These are phyloP conservation scores for Circinella minor DNA, from an alignment of 371 early-diverging fungal genomes.

Conservation along the genomic window DNA sequence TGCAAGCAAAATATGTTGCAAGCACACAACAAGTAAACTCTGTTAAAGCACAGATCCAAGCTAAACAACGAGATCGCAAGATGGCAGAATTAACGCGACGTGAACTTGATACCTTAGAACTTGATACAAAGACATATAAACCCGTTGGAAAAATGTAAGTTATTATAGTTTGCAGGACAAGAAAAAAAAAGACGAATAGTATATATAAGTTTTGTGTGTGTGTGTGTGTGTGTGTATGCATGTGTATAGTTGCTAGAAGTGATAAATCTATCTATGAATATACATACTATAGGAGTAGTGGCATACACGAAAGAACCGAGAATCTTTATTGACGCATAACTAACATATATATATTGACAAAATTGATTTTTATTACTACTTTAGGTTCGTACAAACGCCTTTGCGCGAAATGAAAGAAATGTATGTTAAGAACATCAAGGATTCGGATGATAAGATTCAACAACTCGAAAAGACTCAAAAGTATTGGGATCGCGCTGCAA, in stretches of 20 bases:
- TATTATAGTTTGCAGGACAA: too few relatives aligned
- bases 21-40: conserved; percentile 68
- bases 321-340: too few relatives aligned
- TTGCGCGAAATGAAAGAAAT: conserved; percentile 59
- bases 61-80: conserved; percentile 73
- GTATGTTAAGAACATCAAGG: conserved; percentile 49
- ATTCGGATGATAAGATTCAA: conserved; percentile 57
- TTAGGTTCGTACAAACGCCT: conserved; percentile 70
- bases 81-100: conserved; percentile 74
- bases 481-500: conserved; percentile 70
- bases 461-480: conserved; percentile 78
- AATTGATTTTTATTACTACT: neutral
- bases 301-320: too few relatives aligned
- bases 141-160: conserved; percentile 80
- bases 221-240: too few relatives aligned
- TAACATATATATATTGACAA: too few relatives aligned
- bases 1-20: conserved; percentile 65
- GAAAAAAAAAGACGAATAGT: too few relatives aligned
- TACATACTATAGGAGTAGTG: too few relatives aligned
- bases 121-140: conserved; percentile 67
- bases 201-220: too few relatives aligned
- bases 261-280: too few relatives aligned
- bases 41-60: conserved; percentile 72
- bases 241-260: too few relatives aligned
- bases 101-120: conserved; percentile 67